Evolutionary conservation across 805 yeast species (phyloP), one percentile per base, ranked within the genome.

Genomic region (Kazachstania taianensis): DNA sequence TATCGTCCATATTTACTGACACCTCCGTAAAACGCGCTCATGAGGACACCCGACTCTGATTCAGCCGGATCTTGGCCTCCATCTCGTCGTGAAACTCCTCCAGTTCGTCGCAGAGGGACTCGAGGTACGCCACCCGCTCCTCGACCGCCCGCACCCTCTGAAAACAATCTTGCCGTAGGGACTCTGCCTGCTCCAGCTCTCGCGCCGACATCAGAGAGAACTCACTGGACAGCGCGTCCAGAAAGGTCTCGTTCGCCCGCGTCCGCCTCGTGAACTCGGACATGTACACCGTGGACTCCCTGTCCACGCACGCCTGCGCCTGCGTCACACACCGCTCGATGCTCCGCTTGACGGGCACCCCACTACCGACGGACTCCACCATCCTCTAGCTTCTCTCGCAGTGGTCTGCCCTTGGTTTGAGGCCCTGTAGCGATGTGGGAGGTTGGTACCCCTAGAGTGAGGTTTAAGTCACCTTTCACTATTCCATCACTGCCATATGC

Each of bases 31-130:
- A 9, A 9, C 25, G 25, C 25, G 8, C 25, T 22, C 25, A 22
- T 2, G 25, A 9, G 12, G 12, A 9, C 3, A 9, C 25, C 8
- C 12, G 12, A n/a, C 12, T 3, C 19, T 39, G 42, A 7, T 48
- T 43, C 17, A 53, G 41, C 35, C 52, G 54, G 1, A 52, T 45
- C 47, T 73, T 72, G 5, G 64, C 64, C 29, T 66, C 73, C 34
- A 78, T 46, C 45, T 77, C 82, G 18, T 62, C 54, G 5, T 78
- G 66, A 73, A 81, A 77, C 40, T 67, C 70, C 38, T 78, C 82
- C 24, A 81, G 47, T 43, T 81, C 86, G 17, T 59, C 56, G 8
- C 71, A 66, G 3, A 81, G 43, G 2, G 48, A 53, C 32, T 69
- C 73, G 22, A 75, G 51, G 26, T 62, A 62, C 3, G 51, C 58